Conservation (phyloP, 768 basidiomycete species). For the Phallus indusiatus region DNA sequence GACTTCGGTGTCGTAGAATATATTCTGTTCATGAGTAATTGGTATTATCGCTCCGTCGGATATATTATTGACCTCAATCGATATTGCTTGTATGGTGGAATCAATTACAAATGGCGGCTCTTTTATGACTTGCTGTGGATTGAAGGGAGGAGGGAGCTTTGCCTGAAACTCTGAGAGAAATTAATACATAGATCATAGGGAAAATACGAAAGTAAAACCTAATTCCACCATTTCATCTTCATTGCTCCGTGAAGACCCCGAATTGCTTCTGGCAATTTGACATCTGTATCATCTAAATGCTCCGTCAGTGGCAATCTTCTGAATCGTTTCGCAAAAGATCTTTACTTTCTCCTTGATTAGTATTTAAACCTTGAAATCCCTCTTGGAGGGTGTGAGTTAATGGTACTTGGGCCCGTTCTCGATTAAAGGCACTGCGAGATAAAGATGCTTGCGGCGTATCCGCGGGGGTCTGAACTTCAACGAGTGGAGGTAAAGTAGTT, state of each 20-base stretch:
- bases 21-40: conserved; percentile 34
- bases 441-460: conserved; percentile 47
- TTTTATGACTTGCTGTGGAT: conserved; percentile 39
- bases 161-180: conserved; percentile 29
- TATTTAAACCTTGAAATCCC: not conserved
- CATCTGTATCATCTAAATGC: not conserved
- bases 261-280: not conserved
- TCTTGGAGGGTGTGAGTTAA: not conserved
- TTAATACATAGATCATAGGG: not conserved
- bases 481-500: conserved; percentile 51
- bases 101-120: conserved; percentile 19
- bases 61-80: conserved; percentile 64
- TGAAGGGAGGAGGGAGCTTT: conserved; percentile 35
- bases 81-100: conserved; percentile 43
- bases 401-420: not conserved
- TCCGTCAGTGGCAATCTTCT: not conserved
- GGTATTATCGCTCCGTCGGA: conserved; percentile 38
- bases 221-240: conserved; percentile 22
- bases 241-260: not conserved
- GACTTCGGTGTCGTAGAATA: conserved; percentile 70
- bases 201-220: conserved; percentile 20
- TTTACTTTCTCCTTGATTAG: not conserved
- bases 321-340: not conserved
- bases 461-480: conserved; percentile 57
- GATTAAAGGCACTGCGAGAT: conserved; percentile 14